Evolutionary conservation across 2,329 filamentous ascomycete species (phyloP), one percentile per base, ranked within the genome.

Genomic region (Helotiales sp.): DNA sequence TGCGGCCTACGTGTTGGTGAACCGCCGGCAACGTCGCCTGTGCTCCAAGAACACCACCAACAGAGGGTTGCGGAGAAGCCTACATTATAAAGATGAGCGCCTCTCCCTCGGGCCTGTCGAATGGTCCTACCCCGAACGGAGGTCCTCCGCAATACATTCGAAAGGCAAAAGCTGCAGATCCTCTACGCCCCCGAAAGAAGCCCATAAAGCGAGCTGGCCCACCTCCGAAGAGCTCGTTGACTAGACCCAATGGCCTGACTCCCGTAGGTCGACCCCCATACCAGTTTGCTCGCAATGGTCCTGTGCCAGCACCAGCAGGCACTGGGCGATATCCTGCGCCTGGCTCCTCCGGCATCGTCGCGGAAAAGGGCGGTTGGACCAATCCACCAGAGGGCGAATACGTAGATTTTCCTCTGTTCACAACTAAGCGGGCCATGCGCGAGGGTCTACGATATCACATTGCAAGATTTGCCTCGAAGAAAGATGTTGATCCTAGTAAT

Each of bases 371-470:
- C 40, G 85, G 84, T 42, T 87, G 84, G 84, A 82, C 81, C 3
- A 76, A 80, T 46, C 76, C 81, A 27, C 75, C 79, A 1, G 76
- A 78, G 2, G 76, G 73, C 1, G 65, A 67, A 17, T 71, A 70
- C 25, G 73, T 75, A 22, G 86, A 86, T 67, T 87, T 78, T 66
- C 90, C 91, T 13, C 80, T 98, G 17, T 84, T 91, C 63, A 90
- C 92, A 6, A 96, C 91, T 6, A 96, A 96, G 74, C 86, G 87
- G 68, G 85, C 87, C 9, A 74, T 96, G 50, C 81, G 90, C 55
- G 88, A 95, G 65, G 90, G 89, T 5, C 77, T 96, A 58, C 89
- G 93, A 49, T 87, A 92, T 69, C 95, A 99, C 71, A 84, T 96
- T 62, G 93, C 96, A 79, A 88, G 90, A 66, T 86, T 99, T 55